Percentiles rank a stretch among this genome's conserved stretches.
Evolutionary conservation across 2,329 filamentous ascomycete genomes (phyloP).

Genomic region (Aspergillus bombycis): DNA sequence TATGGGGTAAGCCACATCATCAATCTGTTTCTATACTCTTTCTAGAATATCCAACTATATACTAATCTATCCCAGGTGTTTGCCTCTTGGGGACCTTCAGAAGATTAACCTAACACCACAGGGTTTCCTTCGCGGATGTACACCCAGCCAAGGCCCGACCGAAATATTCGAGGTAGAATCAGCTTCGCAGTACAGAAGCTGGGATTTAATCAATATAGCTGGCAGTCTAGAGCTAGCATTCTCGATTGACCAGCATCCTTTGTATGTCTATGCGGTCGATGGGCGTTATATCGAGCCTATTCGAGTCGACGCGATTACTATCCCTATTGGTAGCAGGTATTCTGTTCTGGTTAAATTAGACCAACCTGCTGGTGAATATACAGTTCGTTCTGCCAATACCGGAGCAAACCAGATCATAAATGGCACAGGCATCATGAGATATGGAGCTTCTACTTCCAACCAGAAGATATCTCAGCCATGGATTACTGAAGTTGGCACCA

Average conservation of each 20-base stretch:
- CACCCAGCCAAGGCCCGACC: constrained; percentile 26
- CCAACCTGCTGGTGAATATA: constrained; percentile 53
- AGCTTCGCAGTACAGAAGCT: constrained; percentile 37
- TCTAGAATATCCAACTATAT: background rate
- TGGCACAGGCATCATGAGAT: constrained; percentile 55
- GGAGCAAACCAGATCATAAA: constrained; percentile 58
- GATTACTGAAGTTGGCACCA: constrained; percentile 55
- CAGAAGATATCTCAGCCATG: constrained; percentile 41
- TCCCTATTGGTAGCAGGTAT: constrained; percentile 44
- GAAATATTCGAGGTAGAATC: constrained; percentile 39
- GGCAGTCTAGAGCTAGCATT: constrained; percentile 37
- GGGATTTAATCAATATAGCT: constrained; percentile 43
- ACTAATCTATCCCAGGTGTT: constrained; percentile 24
- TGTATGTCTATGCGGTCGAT: constrained; percentile 51
- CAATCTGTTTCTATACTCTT: background rate
- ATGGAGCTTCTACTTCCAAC: constrained; percentile 28
- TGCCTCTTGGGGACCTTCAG: constrained; percentile 26
- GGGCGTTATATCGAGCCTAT: constrained; percentile 48
- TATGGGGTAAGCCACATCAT: constrained; percentile 26
- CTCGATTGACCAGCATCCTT: constrained; percentile 50
- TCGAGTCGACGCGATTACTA: constrained; percentile 38
- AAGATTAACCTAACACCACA: constrained; percentile 22
- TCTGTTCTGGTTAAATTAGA: constrained; percentile 50
- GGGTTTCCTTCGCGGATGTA: constrained; percentile 29
- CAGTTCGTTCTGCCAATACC: constrained; percentile 57